A percentile compares a stretch with the other conserved stretches of the same genome.
These are phyloP conservation scores for Hyaloscypha hepaticicola DNA, from an alignment of 495 filamentous ascomycete genomes.

Conservation along the genomic window DNA sequence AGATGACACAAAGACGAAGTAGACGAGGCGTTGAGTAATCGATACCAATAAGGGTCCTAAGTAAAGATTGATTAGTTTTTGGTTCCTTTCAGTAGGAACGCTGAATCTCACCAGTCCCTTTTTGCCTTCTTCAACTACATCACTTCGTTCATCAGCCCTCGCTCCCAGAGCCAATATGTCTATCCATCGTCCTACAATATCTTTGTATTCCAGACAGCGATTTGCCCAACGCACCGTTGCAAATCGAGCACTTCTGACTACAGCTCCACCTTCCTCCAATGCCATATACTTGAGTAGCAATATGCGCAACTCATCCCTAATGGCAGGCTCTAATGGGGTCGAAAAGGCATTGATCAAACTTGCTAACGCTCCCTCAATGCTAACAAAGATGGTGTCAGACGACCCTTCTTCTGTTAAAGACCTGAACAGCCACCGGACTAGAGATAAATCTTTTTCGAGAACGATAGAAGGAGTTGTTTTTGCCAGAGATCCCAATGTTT, in stretches of 20 bases:
- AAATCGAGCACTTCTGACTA: slow-evolving; percentile 69
- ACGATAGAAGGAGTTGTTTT: slow-evolving; percentile 49
- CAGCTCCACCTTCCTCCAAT: slow-evolving; percentile 47
- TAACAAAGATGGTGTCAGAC: slow-evolving; percentile 71
- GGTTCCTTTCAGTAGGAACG: not conserved
- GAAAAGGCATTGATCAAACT: slow-evolving; percentile 65
- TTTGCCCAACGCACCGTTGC: slow-evolving; percentile 88
- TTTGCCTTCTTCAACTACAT: slow-evolving; percentile 85
- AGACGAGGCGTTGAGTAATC: slow-evolving; percentile 55
- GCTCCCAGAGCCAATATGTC: slow-evolving; percentile 75
- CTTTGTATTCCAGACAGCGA: slow-evolving; percentile 76
- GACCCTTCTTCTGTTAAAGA: slow-evolving; percentile 79
- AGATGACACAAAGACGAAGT: slow-evolving; percentile 32
- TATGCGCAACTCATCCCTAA: slow-evolving; percentile 42
- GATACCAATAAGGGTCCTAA: slow-evolving; percentile 67
- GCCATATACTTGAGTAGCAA: slow-evolving; percentile 70
- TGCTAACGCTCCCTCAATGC: slow-evolving; percentile 84
- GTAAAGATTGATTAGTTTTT: slow-evolving; percentile 1
- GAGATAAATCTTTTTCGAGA: slow-evolving; percentile 53
- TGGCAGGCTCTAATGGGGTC: slow-evolving; percentile 42
- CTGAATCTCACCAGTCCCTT: slow-evolving; percentile 64
- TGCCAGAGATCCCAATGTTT: slow-evolving; percentile 80
- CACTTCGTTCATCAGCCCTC: slow-evolving; percentile 63
- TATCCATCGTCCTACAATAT: slow-evolving; percentile 82
- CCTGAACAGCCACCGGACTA: slow-evolving; percentile 76